phyloP scores from a whole-genome alignment of 176 grass and related monocot species.

The Oryza meridionalis region DNA sequence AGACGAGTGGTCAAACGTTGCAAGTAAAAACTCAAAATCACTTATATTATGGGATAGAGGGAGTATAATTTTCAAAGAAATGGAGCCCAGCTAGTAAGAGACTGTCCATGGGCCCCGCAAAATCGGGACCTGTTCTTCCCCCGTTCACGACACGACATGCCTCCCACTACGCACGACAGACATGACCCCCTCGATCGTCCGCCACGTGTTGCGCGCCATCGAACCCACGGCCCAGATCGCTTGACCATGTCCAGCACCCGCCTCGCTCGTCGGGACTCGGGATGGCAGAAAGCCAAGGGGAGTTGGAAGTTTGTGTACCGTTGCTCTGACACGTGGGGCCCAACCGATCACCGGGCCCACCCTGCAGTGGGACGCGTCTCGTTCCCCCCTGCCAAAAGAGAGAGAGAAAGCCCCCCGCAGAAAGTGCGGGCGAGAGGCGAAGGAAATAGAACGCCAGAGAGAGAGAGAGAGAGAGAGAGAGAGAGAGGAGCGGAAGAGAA shows the following conservation, averaged over 20 bases:
- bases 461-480: not conserved
- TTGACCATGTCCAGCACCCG: slow-evolving; percentile 33
- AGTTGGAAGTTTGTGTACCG: not conserved
- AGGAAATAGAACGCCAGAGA: slow-evolving; percentile 19
- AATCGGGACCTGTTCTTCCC: not conserved
- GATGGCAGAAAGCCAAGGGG: not conserved
- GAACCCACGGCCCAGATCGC: slow-evolving; percentile 24
- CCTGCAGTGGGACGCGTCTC: slow-evolving; percentile 1
- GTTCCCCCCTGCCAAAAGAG: slow-evolving; percentile 10
- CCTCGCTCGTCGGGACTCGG: not conserved
- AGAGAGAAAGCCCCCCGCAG: slow-evolving; percentile 15
- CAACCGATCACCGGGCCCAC: not conserved
- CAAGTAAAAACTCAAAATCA: too few relatives aligned
- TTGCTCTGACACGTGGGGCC: slow-evolving; percentile 22
- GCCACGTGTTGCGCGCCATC: not conserved
- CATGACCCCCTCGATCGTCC: not conserved
- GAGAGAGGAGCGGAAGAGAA: slow-evolving; percentile 1
- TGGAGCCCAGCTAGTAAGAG: not conserved
- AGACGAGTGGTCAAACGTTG: too few relatives aligned
- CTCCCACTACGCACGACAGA: too few relatives aligned
- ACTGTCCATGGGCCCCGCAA: not conserved
- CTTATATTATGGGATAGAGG: too few relatives aligned
- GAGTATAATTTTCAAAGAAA: not conserved
- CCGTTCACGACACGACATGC: not conserved
- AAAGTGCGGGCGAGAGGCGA: slow-evolving; percentile 50